Evolutionary conservation across 331 rosid species (phyloP).

Genomic region (Cydonia oblonga): DNA sequence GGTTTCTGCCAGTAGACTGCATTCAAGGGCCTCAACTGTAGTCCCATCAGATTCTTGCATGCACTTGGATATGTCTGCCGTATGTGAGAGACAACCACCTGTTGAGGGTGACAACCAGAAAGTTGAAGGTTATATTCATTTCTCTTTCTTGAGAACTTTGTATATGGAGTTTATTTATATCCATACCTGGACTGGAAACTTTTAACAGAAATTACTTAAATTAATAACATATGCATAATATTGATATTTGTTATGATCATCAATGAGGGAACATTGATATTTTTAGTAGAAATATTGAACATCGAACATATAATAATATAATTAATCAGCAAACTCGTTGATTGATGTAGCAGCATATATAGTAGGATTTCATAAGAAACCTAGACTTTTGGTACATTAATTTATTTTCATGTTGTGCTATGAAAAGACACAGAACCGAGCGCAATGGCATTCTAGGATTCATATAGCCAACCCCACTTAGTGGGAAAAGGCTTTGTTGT

Average conservation of each 20-base stretch:
- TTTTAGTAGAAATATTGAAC: not conserved
- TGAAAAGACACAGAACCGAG: no score
- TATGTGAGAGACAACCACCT: slow-evolving; percentile 28
- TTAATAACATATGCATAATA: not conserved
- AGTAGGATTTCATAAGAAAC: not conserved
- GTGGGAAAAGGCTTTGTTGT: no score
- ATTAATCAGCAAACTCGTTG: not conserved
- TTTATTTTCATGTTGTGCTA: not conserved
- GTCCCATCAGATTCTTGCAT: slow-evolving; percentile 49
- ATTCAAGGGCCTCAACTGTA: slow-evolving; percentile 40
- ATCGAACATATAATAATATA: not conserved
- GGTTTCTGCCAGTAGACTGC: slow-evolving; percentile 41
- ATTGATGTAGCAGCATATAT: not conserved
- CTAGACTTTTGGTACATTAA: not conserved
- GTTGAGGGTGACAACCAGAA: slow-evolving; percentile 23
- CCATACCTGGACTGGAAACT: not conserved
- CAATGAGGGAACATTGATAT: not conserved
- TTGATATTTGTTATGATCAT: not conserved
- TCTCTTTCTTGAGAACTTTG: slow-evolving; percentile 1
- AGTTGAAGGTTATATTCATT: slow-evolving; percentile 46
- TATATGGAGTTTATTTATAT: not conserved
- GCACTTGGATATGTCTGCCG: slow-evolving; percentile 56
- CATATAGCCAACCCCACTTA: no score
- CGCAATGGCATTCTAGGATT: no score
- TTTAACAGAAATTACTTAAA: not conserved